These are phyloP conservation scores for Xylariaceae sp. DNA, from an alignment of 2,329 filamentous ascomycete genomes.

Conservation along the genomic window DNA sequence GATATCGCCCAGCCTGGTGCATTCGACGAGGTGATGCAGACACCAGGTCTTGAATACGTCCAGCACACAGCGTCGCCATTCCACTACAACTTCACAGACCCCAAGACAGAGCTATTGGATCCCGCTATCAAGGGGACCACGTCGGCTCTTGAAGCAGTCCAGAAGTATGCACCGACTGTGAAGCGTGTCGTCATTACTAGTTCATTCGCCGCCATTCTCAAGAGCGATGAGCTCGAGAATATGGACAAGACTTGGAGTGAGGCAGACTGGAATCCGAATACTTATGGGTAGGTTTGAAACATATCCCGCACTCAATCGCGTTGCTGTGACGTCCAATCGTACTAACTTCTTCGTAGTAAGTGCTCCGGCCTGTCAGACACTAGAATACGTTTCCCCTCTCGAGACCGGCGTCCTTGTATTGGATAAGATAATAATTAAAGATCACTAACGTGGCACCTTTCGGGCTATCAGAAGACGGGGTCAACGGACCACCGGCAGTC, in stretches of 20 bases:
- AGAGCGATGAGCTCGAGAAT: conserved; percentile 35
- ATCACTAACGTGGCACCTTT: too few species aligned
- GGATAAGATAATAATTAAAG: too few species aligned
- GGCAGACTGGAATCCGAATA: conserved; percentile 51
- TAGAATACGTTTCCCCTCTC: too few species aligned
- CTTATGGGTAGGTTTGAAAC: conserved; percentile 26
- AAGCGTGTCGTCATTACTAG: conserved; percentile 66
- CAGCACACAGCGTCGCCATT: conserved; percentile 60
- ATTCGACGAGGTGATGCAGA: conserved; percentile 61
- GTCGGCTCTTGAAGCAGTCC: conserved; percentile 68
- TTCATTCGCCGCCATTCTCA: conserved; percentile 51
- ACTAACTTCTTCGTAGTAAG: too few species aligned
- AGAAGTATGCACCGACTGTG: conserved; percentile 53
- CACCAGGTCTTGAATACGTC: conserved; percentile 50
- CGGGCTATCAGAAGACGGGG: conserved; percentile 30
- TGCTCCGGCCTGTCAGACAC: too few species aligned
- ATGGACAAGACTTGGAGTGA: conserved; percentile 41
- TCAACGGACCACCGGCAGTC: conserved; percentile 35
- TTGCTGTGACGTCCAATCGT: too few species aligned
- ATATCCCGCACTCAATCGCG: too few species aligned
- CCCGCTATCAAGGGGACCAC: conserved; percentile 59
- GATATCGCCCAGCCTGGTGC: conserved; percentile 72
- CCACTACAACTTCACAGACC: conserved; percentile 49
- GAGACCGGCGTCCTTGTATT: too few species aligned
- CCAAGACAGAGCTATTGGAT: conserved; percentile 52